These are phyloP conservation scores for Paralagenidium karlingii DNA, from an alignment of 352 stramenopile genomes.

Conservation along the genomic window DNA sequence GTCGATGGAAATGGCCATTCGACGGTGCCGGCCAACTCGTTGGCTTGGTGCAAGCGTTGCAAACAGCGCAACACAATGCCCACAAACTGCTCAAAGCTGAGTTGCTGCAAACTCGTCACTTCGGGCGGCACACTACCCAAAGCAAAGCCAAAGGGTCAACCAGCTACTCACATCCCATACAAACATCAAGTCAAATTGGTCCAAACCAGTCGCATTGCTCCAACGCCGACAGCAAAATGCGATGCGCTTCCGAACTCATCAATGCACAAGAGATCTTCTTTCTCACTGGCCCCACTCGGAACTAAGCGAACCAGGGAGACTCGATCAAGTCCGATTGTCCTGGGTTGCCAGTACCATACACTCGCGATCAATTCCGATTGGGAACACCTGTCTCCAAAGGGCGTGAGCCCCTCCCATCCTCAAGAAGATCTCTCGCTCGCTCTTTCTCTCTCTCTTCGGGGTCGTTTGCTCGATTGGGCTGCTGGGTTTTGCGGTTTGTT, in stretches of 20 bases:
- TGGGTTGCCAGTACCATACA: no score
- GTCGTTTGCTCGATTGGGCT: no score
- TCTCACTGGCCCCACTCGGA: no score
- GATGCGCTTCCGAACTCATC: constrained; percentile 27
- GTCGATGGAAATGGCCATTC: background rate
- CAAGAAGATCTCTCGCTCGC: no score
- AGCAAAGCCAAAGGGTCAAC: background rate
- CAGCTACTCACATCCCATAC: background rate
- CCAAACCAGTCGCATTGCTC: constrained; percentile 33
- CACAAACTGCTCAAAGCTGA: constrained; percentile 32
- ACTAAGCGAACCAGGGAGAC: no score
- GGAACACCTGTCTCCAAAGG: no score
- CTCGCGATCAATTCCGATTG: no score
- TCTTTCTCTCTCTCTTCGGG: no score
- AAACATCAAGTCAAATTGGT: background rate
- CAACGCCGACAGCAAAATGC: constrained; percentile 29
- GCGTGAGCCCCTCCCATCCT: no score
- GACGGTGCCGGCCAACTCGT: constrained; percentile 1
- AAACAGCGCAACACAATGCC: constrained; percentile 32
- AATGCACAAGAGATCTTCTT: no score
- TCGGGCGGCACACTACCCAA: background rate
- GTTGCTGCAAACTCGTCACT: constrained; percentile 7
- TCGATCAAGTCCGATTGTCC: no score
- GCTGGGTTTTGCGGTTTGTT: no score
- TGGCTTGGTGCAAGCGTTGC: constrained; percentile 13